Evolutionary conservation across 257 asterid genomes (phyloP).

Genomic region (Solanum neorickii): DNA sequence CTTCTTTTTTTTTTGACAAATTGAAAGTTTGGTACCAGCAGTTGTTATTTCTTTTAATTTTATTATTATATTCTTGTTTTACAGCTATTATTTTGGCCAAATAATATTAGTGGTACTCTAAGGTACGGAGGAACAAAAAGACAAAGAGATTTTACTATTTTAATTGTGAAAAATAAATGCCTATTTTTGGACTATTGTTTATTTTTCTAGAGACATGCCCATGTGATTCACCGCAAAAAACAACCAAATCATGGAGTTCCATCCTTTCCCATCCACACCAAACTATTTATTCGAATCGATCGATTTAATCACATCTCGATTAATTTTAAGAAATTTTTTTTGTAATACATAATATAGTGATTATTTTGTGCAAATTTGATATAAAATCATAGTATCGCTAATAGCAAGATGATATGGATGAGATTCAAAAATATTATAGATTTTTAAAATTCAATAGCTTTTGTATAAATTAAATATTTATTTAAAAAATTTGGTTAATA

Average conservation of each 20-base stretch:
- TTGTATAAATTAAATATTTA: too few species aligned
- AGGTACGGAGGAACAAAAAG: neutral
- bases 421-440: neutral
- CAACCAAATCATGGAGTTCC: conserved; percentile 25
- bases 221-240: conserved; percentile 21
- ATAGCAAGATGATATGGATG: neutral
- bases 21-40: neutral
- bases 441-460: neutral
- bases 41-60: neutral
- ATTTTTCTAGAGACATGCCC: conserved; percentile 28
- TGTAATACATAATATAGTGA: neutral
- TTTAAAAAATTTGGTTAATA: too few species aligned
- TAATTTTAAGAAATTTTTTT: rapidly evolving
- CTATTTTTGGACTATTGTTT: conserved; percentile 4
- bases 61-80: neutral
- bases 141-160: neutral
- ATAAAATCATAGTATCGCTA: neutral
- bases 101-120: neutral
- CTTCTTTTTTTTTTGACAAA: neutral
- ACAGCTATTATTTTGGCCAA: neutral
- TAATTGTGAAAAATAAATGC: neutral
- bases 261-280: neutral
- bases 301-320: rapidly evolving
- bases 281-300: rapidly evolving
- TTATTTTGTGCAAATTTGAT: neutral